phyloP scores from a whole-genome alignment of 352 stramenopile species.

The Globisporangium apiculatum region DNA sequence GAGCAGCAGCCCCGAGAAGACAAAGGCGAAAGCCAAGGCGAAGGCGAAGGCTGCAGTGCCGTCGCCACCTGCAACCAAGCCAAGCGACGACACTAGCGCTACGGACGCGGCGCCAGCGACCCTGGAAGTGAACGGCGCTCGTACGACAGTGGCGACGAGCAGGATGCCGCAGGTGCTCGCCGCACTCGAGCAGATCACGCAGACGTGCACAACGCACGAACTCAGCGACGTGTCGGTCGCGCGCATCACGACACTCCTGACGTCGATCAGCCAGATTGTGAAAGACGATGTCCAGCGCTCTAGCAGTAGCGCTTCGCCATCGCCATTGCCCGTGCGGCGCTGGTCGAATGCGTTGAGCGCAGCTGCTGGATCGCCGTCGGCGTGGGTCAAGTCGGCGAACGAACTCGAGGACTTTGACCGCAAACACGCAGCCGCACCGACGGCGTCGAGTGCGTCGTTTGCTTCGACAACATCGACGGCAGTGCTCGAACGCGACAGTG shows the following conservation, averaged over 20 bases:
- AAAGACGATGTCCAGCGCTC: slow-evolving; percentile 31
- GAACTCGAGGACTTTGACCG: slow-evolving; percentile 30
- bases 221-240: slow-evolving; percentile 57
- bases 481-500: slow-evolving; percentile 19
- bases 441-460: not conserved
- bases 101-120: too few species aligned
- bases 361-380: slow-evolving; percentile 12
- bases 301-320: slow-evolving; percentile 5
- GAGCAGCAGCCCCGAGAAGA: slow-evolving; percentile 1
- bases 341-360: slow-evolving; percentile 21
- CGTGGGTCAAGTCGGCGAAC: slow-evolving; percentile 31
- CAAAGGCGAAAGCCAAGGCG: not conserved
- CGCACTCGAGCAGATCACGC: slow-evolving; percentile 37
- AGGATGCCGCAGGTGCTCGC: slow-evolving; percentile 39
- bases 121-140: not conserved
- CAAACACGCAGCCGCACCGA: slow-evolving; percentile 4
- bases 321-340: slow-evolving; percentile 33
- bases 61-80: not conserved
- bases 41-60: not conserved
- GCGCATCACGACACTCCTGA: slow-evolving; percentile 55
- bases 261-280: slow-evolving; percentile 62
- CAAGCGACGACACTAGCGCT: not conserved
- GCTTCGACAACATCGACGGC: slow-evolving; percentile 3
- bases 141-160: not conserved
- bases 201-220: slow-evolving; percentile 50